These are phyloP conservation scores for Populus davidiana DNA, from an alignment of 345 rosid genomes.

Conservation along the genomic window DNA sequence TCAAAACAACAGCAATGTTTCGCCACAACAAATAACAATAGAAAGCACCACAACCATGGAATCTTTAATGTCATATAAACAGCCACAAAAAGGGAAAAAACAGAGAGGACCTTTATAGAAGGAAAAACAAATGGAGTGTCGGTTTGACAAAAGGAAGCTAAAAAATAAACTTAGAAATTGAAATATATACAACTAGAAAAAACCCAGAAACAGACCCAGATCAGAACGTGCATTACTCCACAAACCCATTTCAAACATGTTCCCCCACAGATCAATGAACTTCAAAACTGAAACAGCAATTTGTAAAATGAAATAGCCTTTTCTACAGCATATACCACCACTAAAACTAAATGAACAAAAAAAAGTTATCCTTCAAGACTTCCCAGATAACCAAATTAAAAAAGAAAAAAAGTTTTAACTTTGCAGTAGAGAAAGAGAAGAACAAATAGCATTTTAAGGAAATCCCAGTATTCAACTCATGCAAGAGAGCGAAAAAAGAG, in stretches of 20 bases:
- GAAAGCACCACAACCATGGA: neutral
- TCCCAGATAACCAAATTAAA: neutral
- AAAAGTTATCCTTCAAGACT: neutral
- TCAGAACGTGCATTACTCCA: constrained; percentile 7
- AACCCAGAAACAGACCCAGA: constrained; percentile 12
- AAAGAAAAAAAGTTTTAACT: neutral
- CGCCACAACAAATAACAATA: neutral
- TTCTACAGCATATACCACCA: neutral
- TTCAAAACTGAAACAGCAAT: neutral
- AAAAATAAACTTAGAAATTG: neutral
- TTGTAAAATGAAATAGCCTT: neutral
- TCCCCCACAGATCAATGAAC: constrained; percentile 7
- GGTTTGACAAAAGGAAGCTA: neutral
- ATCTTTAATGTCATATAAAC: neutral
- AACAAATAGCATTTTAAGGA: constrained; percentile 2
- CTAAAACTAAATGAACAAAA: neutral
- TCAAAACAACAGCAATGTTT: neutral
- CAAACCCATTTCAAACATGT: neutral
- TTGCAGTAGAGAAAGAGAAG: neutral
- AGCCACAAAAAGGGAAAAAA: neutral
- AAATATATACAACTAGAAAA: neutral
- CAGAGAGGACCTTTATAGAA: neutral
- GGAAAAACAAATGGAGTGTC: neutral
- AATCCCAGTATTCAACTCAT: neutral
- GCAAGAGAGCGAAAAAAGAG: neutral